Evolutionary conservation across 1,284 basidiomycete species (phyloP).

Genomic region (Cystobasidium sp.): DNA sequence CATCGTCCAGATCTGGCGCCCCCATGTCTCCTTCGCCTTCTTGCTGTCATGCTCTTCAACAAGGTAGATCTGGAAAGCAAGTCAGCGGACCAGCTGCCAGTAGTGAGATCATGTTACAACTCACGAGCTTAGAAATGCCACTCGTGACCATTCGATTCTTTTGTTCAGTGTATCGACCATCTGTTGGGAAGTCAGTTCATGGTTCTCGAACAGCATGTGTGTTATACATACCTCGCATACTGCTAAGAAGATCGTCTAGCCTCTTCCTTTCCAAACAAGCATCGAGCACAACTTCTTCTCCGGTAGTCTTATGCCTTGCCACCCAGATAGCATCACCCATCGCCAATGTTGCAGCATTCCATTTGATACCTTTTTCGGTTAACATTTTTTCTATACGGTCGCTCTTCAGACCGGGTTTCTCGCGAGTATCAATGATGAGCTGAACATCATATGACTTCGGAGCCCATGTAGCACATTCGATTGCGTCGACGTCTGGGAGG

Average conservation of each 20-base stretch:
- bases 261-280: constrained; percentile 65
- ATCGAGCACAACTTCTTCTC: constrained; percentile 62
- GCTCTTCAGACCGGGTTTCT: constrained; percentile 53
- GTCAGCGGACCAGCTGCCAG: constrained; percentile 58
- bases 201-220: background rate
- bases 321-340: constrained; percentile 66
- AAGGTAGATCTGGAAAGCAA: constrained; percentile 60
- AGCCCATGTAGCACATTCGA: constrained; percentile 58
- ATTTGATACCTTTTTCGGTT: constrained; percentile 57
- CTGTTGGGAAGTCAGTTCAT: background rate
- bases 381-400: constrained; percentile 56
- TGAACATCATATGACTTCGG: constrained; percentile 62
- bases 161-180: constrained; percentile 63
- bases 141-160: constrained; percentile 58
- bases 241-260: constrained; percentile 62
- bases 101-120: background rate
- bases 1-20: constrained; percentile 56
- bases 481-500: constrained; percentile 27
- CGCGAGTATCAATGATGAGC: constrained; percentile 63
- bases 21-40: constrained; percentile 51
- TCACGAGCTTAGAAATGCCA: constrained; percentile 9
- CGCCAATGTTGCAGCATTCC: constrained; percentile 60
- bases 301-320: constrained; percentile 43
- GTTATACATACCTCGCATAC: constrained; percentile 59
- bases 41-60: constrained; percentile 62